phyloP scores from a whole-genome alignment of 192 early-diverging fungal genomes.

The Backusella circina region DNA sequence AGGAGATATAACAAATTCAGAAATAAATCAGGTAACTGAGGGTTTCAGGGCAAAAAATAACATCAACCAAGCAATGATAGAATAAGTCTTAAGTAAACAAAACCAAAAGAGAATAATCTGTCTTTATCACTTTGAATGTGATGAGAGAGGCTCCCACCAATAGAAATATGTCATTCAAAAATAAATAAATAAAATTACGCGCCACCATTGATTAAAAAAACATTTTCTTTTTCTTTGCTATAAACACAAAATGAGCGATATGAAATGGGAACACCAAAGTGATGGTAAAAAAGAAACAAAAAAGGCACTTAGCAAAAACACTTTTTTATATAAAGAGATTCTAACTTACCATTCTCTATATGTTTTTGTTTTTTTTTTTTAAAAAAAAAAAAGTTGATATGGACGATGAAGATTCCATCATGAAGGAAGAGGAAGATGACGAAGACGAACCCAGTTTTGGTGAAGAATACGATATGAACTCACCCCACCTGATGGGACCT shows the following conservation, averaged over 20 bases:
- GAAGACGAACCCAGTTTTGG: not conserved
- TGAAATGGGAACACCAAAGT: not conserved
- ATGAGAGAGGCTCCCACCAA: not conserved
- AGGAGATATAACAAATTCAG: no score
- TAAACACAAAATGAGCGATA: not conserved
- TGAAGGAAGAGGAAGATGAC: constrained; percentile 1
- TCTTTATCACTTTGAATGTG: no score
- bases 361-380: not conserved
- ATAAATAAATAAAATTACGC: not conserved
- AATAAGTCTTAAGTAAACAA: no score
- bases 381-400: not conserved
- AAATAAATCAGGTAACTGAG: no score
- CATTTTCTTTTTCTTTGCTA: not conserved
- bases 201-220: not conserved
- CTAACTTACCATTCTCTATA: no score
- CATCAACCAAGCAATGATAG: no score
- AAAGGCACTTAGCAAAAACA: no score
- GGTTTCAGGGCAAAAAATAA: no score
- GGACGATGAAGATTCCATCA: constrained; percentile 6
- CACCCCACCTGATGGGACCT: not conserved
- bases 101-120: no score
- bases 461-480: not conserved
- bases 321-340: no score
- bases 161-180: not conserved
- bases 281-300: not conserved